phyloP scores from a whole-genome alignment of 345 rosid genomes.

The Pistacia atlantica region DNA sequence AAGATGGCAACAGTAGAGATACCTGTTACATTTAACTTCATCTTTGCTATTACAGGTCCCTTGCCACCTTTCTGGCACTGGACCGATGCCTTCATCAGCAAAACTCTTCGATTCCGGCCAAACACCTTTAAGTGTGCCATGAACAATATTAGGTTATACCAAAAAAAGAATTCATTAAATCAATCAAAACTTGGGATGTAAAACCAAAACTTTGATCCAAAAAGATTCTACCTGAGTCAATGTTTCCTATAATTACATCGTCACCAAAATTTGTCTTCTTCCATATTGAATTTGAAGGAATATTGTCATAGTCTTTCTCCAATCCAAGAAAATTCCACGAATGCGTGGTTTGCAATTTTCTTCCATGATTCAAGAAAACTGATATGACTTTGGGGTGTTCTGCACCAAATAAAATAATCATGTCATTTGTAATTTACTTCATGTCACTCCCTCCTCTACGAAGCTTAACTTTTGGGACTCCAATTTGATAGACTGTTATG shows the following conservation, averaged over 20 bases:
- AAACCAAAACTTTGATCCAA: not conserved
- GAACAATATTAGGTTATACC: not conserved
- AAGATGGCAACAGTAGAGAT: too few species aligned
- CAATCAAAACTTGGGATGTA: too few species aligned
- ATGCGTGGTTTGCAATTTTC: conserved; percentile 58
- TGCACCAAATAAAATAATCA: conserved; percentile 17
- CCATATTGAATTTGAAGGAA: not conserved
- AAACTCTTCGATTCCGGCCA: conserved; percentile 47
- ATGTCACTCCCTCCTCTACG: too few species aligned
- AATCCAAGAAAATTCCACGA: conserved; percentile 72
- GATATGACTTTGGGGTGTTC: conserved; percentile 66
- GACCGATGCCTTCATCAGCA: conserved; percentile 32
- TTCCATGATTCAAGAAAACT: conserved; percentile 53
- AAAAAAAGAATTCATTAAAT: not conserved
- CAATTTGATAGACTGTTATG: too few species aligned
- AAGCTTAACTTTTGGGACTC: too few species aligned
- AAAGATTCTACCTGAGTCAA: conserved; percentile 49
- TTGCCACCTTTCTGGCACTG: conserved; percentile 32
- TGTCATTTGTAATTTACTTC: too few species aligned
- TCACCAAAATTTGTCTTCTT: too few species aligned
- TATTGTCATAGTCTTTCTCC: conserved; percentile 41
- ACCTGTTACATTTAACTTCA: too few species aligned
- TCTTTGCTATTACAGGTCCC: conserved; percentile 3
- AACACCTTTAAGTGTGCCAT: conserved; percentile 17
- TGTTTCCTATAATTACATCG: conserved; percentile 47